Percentiles rank a stretch among this genome's conserved stretches.
Evolutionary conservation across 768 basidiomycete genomes (phyloP).

Genomic region (Podaxis mareebaensis): DNA sequence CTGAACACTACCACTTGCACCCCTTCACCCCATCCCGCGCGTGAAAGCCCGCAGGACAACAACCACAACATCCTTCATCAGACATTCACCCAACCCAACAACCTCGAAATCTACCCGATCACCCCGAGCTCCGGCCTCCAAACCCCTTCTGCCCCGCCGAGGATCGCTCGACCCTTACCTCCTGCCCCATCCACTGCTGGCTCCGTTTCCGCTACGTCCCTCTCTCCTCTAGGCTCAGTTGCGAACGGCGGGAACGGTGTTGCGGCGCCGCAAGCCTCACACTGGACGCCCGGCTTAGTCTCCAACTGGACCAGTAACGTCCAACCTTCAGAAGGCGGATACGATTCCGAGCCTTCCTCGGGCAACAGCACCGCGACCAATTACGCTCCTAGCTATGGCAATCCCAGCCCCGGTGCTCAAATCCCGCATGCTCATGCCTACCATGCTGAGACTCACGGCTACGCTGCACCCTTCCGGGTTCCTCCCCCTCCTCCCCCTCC

Average conservation of each 20-base stretch:
- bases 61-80: neutral
- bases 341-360: neutral
- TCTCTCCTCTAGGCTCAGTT: neutral
- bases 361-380: neutral
- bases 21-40: neutral
- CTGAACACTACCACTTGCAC: neutral
- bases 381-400: neutral
- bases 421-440: neutral
- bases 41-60: neutral
- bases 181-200: neutral
- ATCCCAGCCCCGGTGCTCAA: neutral
- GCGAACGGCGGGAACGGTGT: neutral
- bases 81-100: neutral
- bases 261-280: neutral
- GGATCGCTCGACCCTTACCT: neutral
- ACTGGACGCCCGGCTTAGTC: neutral
- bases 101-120: neutral
- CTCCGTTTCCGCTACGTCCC: neutral
- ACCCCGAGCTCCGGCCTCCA: neutral
- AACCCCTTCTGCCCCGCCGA: neutral
- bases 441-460: neutral
- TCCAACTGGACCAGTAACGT: neutral
- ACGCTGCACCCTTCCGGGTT: neutral
- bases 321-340: neutral
- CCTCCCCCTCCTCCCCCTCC: neutral